Percentiles rank a stretch among this genome's conserved stretches.
Conservation (phyloP, 805 yeast species). For the Candida bentonensis region DNA sequence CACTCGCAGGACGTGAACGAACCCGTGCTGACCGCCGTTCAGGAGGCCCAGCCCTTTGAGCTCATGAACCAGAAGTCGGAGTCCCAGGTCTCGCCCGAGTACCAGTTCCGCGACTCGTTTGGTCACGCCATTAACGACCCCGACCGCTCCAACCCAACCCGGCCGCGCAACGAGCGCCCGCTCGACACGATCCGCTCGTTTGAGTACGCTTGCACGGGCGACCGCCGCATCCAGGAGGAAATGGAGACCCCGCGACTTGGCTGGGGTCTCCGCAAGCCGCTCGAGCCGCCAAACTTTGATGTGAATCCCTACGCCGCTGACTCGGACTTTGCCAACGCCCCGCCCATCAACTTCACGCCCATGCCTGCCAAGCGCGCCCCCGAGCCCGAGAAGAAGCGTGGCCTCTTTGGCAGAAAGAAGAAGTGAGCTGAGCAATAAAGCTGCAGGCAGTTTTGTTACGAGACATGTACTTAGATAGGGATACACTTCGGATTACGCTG, state of each 20-base stretch:
- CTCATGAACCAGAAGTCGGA: conserved; percentile 28
- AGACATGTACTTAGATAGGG: too few relatives aligned
- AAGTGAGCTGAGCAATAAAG: conserved; percentile 10
- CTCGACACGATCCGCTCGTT: conserved; percentile 88
- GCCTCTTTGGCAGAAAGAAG: conserved; percentile 66
- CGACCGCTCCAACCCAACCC: conserved; percentile 86
- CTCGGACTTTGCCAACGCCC: conserved; percentile 21
- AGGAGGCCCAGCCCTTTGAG: conserved; percentile 93
- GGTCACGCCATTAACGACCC: conserved; percentile 69
- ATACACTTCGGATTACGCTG: too few relatives aligned
- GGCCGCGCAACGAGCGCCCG: conserved; percentile 91
- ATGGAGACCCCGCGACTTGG: conserved; percentile 69
- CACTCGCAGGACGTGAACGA: conserved; percentile 46
- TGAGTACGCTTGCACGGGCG: conserved; percentile 91
- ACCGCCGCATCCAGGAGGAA: conserved; percentile 60
- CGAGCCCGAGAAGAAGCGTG: conserved; percentile 53
- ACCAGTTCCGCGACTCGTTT: conserved; percentile 62
- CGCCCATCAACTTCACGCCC: conserved; percentile 29
- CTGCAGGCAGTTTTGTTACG: conserved; percentile 1
- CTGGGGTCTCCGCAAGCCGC: conserved; percentile 64
- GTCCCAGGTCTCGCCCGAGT: conserved; percentile 31
- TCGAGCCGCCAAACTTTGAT: conserved; percentile 36
- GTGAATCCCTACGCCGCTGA: conserved; percentile 27
- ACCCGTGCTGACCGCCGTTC: conserved; percentile 86
- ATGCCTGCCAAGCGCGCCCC: conserved; percentile 22